A percentile compares a stretch with the other conserved stretches of the same genome.
Evolutionary conservation across 108 stramenopile genomes (phyloP).

Genomic region (Discostella pseudostelligera): DNA sequence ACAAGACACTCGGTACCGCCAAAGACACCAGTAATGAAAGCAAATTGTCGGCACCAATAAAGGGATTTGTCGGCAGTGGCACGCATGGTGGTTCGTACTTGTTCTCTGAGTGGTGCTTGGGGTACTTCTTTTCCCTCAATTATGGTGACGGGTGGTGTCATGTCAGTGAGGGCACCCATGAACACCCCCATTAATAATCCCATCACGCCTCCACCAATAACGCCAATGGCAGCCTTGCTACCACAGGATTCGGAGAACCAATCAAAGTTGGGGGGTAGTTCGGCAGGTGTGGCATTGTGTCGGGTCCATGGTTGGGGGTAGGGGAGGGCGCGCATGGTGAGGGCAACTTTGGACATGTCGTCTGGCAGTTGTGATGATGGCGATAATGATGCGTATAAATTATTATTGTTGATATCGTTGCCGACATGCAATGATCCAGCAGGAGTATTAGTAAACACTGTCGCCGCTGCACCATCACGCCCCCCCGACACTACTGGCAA

Average conservation of each 20-base stretch:
- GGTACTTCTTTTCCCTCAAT: slow-evolving; percentile 85
- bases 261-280: slow-evolving; percentile 80
- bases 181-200: slow-evolving; percentile 90
- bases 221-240: slow-evolving; percentile 82
- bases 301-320: slow-evolving; percentile 68
- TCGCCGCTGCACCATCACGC: background rate
- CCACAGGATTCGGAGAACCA: slow-evolving; percentile 85
- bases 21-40: slow-evolving; percentile 92
- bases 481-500: too few relatives aligned
- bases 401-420: background rate
- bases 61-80: slow-evolving; percentile 84
- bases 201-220: slow-evolving; percentile 84
- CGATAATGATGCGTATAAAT: background rate
- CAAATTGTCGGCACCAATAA: slow-evolving; percentile 90
- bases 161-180: slow-evolving; percentile 84
- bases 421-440: too few relatives aligned
- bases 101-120: slow-evolving; percentile 82
- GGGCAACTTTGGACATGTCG: slow-evolving; percentile 24
- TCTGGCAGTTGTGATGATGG: background rate
- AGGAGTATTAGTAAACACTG: too few relatives aligned
- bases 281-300: slow-evolving; percentile 49
- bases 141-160: slow-evolving; percentile 83
- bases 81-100: slow-evolving; percentile 69
- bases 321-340: slow-evolving; percentile 56
- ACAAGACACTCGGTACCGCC: slow-evolving; percentile 88